phyloP scores from a whole-genome alignment of 805 yeast genomes.

The Sugiyamaella boreocaroliniensis region DNA sequence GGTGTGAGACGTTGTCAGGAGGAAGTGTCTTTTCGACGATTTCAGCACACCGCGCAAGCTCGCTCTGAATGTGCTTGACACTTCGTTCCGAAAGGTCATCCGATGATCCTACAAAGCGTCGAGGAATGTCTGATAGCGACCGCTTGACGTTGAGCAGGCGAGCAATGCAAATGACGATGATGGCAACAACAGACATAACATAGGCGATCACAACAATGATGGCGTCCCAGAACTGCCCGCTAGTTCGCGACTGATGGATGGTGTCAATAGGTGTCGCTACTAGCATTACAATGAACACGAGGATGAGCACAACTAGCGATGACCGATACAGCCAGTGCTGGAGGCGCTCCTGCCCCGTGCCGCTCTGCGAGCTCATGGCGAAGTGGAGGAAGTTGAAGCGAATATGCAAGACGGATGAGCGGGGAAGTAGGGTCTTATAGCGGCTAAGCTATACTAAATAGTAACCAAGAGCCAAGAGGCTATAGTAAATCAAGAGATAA shows the following conservation, averaged over 20 bases:
- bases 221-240: conserved; percentile 67
- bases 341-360: not conserved
- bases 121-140: conserved; percentile 69
- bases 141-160: conserved; percentile 54
- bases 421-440: too few species aligned
- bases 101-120: conserved; percentile 60
- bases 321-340: conserved; percentile 21
- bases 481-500: too few species aligned
- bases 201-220: conserved; percentile 72
- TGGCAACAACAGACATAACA: conserved; percentile 48
- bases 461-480: too few species aligned
- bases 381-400: too few species aligned
- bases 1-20: conserved; percentile 37
- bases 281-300: conserved; percentile 46
- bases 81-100: conserved; percentile 52
- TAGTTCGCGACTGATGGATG: conserved; percentile 53
- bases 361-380: too few species aligned
- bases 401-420: too few species aligned
- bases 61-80: conserved; percentile 35
- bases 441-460: too few species aligned
- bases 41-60: conserved; percentile 38
- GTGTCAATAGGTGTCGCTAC: conserved; percentile 77
- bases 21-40: conserved; percentile 40
- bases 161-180: conserved; percentile 47
- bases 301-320: conserved; percentile 26